Evolutionary conservation across 139 green algal species (phyloP).

Genomic region (Auxenochlorella pyrenoidosa): DNA sequence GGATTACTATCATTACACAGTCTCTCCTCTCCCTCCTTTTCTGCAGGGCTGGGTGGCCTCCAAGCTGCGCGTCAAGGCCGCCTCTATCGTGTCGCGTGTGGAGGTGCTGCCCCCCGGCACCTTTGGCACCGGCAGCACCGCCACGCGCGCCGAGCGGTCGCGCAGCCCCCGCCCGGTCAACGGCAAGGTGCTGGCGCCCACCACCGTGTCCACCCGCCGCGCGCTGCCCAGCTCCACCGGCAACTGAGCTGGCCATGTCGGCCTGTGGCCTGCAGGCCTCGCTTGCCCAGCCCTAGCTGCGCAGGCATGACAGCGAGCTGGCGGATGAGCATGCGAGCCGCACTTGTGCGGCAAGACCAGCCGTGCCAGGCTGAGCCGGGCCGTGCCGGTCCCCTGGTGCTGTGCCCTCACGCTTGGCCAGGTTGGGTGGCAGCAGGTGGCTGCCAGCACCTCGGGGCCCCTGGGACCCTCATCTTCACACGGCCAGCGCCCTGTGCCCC

Average conservation of each 20-base stretch:
- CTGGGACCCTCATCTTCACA: too few relatives aligned
- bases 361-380: too few relatives aligned
- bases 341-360: not conserved
- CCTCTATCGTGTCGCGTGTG: constrained; percentile 37
- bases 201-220: not conserved
- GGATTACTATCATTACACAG: too few relatives aligned
- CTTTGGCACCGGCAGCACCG: constrained; percentile 35
- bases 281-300: not conserved
- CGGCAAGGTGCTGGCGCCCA: not conserved
- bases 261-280: not conserved
- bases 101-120: constrained; percentile 52
- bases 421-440: not conserved
- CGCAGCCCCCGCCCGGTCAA: not conserved
- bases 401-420: too few relatives aligned
- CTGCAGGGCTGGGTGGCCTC: constrained; percentile 67
- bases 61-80: constrained; percentile 85
- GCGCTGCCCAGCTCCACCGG: constrained; percentile 16
- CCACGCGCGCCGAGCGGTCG: not conserved
- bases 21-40: too few relatives aligned
- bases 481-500: not conserved
- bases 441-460: not conserved
- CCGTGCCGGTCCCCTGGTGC: too few relatives aligned
- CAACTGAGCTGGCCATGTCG: not conserved
- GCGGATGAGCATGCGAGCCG: not conserved
- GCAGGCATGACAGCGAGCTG: not conserved